Evolutionary conservation across 768 basidiomycete genomes (phyloP), one percentile per base, ranked within the genome.

Genomic region (Podaxis sp.): DNA sequence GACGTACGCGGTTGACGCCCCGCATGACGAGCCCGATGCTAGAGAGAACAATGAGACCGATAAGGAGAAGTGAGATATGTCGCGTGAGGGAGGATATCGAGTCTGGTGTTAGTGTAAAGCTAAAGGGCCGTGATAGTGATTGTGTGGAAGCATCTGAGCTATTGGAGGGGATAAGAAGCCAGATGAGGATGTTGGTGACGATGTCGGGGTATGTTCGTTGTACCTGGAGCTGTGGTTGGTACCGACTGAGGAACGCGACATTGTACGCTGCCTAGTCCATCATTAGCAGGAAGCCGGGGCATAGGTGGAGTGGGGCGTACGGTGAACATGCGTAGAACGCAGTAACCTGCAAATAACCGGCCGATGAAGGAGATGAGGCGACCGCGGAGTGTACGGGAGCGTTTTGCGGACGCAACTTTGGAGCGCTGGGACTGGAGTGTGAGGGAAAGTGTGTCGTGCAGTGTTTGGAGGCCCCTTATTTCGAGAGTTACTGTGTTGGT

Each of bases 11-110:
- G 0, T 88, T 85, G 24, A 88, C 91, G 12, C 88, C 87, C 17
- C 79, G 76, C 66, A 94, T 74, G 4, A 94, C 89, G 3, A 85
- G 76, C 36, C 90, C 78, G 37, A 94, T 82, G 63, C 88, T 91
- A 52, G 82, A 86, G 17, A 91, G 67, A 62, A 94, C 89, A 70
- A 94, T 90, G 52, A 85, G 74, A 13, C 93, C 93, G 29, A 93
- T 89, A 13, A 94, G 79, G 1, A 79, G 75, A 7, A 94, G 77
- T 69, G 90, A 91, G 71, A 73, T 73, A 59, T 83, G 83, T 4
- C 84, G 71, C 56, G 84, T 71, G 66, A 83, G 63, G 57, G 75
- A 71, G 41, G 75, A 72, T 56, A 83, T 68, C 27, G 77, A 72
- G 65, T 77, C 76, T 68, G 37, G 75, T 50, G 47, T 68, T n/a